Evolutionary conservation across 2,329 filamentous ascomycete genomes (phyloP).

Genomic region (Onygenales sp.): DNA sequence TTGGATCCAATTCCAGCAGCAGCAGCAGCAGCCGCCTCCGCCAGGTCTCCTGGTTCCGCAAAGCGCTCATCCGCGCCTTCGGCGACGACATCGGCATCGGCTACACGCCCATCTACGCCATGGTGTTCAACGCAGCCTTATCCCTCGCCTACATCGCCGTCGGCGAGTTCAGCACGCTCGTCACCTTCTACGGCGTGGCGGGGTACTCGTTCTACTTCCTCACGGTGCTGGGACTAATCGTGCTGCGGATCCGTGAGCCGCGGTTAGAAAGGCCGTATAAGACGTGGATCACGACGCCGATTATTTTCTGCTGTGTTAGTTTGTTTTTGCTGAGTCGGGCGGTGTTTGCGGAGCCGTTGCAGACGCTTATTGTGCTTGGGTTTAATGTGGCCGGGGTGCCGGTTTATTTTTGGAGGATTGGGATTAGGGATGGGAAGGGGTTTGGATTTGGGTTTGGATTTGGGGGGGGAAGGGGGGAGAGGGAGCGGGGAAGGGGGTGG

Average conservation of each 20-base stretch:
- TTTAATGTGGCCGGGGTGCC: constrained; percentile 80
- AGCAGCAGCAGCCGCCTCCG: constrained; percentile 29
- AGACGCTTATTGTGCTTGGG: constrained; percentile 75
- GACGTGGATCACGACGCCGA: constrained; percentile 94
- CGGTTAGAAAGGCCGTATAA: constrained; percentile 81
- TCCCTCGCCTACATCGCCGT: constrained; percentile 71
- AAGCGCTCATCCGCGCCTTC: constrained; percentile 51
- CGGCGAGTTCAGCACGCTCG: constrained; percentile 81
- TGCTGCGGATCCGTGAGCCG: constrained; percentile 80
- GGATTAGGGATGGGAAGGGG: constrained; percentile 46
- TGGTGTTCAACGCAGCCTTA: constrained; percentile 67
- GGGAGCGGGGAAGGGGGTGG: not conserved
- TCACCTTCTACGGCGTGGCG: constrained; percentile 96
- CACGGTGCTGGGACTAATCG: constrained; percentile 84
- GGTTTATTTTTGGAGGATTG: constrained; percentile 81
- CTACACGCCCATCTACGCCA: constrained; percentile 88
- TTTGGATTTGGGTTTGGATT: constrained; percentile 17
- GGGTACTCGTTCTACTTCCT: constrained; percentile 97
- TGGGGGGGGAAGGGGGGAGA: constrained; percentile 10
- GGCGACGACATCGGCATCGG: constrained; percentile 75
- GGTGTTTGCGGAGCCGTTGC: constrained; percentile 80
- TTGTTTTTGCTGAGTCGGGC: constrained; percentile 82
- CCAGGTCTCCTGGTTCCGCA: constrained; percentile 46
- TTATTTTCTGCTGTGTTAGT: constrained; percentile 97
- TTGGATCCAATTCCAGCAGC: constrained; percentile 35